A percentile compares a stretch with the other conserved stretches of the same genome.
Conservation (phyloP, 306 rosid species). For the Glycine latifolia region DNA sequence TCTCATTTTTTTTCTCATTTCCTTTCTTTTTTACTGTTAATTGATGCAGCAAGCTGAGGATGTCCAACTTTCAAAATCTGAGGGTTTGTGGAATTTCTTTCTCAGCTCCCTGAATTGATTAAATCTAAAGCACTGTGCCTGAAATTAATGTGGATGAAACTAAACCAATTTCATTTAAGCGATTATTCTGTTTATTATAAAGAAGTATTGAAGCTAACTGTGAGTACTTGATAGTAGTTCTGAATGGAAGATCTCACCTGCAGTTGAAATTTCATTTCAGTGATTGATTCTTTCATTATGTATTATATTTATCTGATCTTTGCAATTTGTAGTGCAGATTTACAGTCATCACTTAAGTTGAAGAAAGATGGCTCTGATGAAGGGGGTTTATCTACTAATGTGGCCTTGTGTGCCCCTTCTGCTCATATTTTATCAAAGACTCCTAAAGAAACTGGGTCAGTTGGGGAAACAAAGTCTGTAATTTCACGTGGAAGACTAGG, state of each 20-base stretch:
- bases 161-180: conserved; percentile 35
- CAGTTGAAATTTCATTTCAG: conserved; percentile 24
- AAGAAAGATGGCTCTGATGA: conserved; percentile 64
- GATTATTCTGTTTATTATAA: conserved; percentile 28
- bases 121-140: conserved; percentile 24
- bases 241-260: conserved; percentile 36
- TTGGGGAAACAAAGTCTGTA: conserved; percentile 55
- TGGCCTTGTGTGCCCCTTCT: conserved; percentile 53
- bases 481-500: conserved; percentile 68
- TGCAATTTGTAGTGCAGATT: conserved; percentile 58
- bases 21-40: conserved; percentile 32
- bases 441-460: conserved; percentile 57
- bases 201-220: conserved; percentile 28
- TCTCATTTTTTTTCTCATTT: conserved; percentile 32
- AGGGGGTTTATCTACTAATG: conserved; percentile 53
- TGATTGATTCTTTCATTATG: conserved; percentile 18
- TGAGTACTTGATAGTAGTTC: conserved; percentile 26
- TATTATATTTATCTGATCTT: conserved; percentile 29
- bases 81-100: conserved; percentile 66
- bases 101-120: conserved; percentile 38
- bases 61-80: conserved; percentile 58
- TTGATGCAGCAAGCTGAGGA: conserved; percentile 69
- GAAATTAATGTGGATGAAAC: conserved; percentile 40
- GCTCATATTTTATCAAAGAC: conserved; percentile 54
- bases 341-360: conserved; percentile 48